Conservation (phyloP, 139 green algal species). For the Closterium sp. region DNA sequence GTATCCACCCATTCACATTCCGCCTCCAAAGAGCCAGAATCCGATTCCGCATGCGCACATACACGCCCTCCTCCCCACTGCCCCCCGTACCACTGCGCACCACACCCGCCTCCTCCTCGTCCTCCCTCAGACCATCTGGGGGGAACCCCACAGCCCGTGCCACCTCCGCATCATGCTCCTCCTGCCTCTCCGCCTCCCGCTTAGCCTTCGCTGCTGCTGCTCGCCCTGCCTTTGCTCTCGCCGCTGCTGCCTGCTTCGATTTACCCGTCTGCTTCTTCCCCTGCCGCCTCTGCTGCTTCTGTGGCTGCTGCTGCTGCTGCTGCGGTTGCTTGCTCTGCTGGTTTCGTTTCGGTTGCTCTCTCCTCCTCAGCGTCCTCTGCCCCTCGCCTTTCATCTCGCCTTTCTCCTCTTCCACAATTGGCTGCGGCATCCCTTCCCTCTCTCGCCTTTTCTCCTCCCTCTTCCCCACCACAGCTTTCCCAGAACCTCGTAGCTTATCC, state of each 20-base stretch:
- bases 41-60: constrained; percentile 34
- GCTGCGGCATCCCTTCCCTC: not conserved
- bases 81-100: constrained; percentile 11
- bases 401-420: not conserved
- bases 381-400: not conserved
- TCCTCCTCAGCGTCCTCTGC: not conserved
- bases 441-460: not conserved
- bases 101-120: constrained; percentile 45
- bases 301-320: not conserved
- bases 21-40: constrained; percentile 30
- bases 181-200: constrained; percentile 14
- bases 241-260: not conserved
- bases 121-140: constrained; percentile 14
- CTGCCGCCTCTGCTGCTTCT: not conserved
- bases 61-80: constrained; percentile 18
- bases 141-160: constrained; percentile 30
- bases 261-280: not conserved
- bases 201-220: constrained; percentile 12
- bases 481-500: not conserved
- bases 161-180: constrained; percentile 13
- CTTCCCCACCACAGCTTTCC: not conserved
- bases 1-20: constrained; percentile 27
- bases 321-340: not conserved
- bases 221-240: not conserved
- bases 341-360: not conserved